These are phyloP conservation scores for Penicillium diatomitis DNA, from an alignment of 495 filamentous ascomycete species.

Conservation along the genomic window DNA sequence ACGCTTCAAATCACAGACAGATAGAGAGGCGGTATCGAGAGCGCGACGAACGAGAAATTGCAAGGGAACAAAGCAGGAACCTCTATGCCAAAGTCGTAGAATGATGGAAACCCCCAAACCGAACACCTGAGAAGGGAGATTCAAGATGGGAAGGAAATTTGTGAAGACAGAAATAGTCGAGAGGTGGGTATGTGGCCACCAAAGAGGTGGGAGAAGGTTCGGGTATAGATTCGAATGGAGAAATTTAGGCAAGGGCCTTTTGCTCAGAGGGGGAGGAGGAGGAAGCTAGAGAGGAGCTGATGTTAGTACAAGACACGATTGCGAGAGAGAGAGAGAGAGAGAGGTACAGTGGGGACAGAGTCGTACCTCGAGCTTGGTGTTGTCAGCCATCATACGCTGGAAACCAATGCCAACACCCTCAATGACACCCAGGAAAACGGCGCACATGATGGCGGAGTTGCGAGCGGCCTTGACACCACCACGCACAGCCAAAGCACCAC, in stretches of 20 bases:
- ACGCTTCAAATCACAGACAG: slow-evolving; percentile 19
- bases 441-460: slow-evolving; percentile 93
- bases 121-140: slow-evolving; percentile 42
- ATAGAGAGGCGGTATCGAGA: slow-evolving; percentile 15
- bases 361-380: slow-evolving; percentile 71
- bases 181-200: slow-evolving; percentile 9
- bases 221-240: slow-evolving; percentile 1
- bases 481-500: slow-evolving; percentile 80
- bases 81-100: slow-evolving; percentile 37
- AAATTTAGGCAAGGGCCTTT: slow-evolving; percentile 35
- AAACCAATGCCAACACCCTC: slow-evolving; percentile 97
- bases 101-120: slow-evolving; percentile 27
- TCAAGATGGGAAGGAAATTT: slow-evolving; percentile 24
- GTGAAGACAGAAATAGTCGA: slow-evolving; percentile 16
- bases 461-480: slow-evolving; percentile 81
- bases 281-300: slow-evolving; percentile 24
- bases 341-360: background rate
- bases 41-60: slow-evolving; percentile 15
- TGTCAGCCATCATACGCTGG: slow-evolving; percentile 91
- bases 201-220: slow-evolving; percentile 6
- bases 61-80: slow-evolving; percentile 19
- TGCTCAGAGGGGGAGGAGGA: slow-evolving; percentile 33
- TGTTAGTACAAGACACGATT: background rate
- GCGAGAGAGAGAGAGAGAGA: background rate
- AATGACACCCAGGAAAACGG: slow-evolving; percentile 86